phyloP scores from a whole-genome alignment of 176 grass and related monocot species.

The Phoenix dactylifera region DNA sequence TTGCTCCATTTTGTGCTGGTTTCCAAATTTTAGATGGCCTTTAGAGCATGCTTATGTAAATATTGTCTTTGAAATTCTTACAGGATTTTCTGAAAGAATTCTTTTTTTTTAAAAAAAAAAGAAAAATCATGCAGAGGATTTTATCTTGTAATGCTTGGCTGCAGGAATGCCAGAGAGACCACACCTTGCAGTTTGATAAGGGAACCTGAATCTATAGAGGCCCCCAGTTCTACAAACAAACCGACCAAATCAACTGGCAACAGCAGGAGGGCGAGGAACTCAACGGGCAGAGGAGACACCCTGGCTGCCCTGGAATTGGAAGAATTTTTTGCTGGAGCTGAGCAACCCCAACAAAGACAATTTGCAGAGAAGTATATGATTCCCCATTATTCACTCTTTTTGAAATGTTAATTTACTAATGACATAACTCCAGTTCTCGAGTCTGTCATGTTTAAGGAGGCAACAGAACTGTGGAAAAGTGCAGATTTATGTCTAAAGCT shows the following conservation, averaged over 20 bases:
- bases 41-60: no score
- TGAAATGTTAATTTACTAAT: background rate
- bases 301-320: slow-evolving; percentile 31
- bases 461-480: no score
- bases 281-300: slow-evolving; percentile 1
- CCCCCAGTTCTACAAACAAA: slow-evolving; percentile 29
- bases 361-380: slow-evolving; percentile 32
- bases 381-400: background rate
- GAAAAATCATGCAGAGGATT: no score
- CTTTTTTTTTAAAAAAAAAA: no score
- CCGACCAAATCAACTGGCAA: slow-evolving; percentile 2
- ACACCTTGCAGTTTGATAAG: slow-evolving; percentile 36
- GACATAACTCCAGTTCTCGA: no score
- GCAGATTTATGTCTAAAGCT: no score
- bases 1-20: no score
- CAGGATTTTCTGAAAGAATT: no score
- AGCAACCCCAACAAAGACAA: slow-evolving; percentile 30
- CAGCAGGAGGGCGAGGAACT: slow-evolving; percentile 8
- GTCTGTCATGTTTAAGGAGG: no score
- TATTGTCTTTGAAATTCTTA: no score
- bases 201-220: slow-evolving; percentile 17
- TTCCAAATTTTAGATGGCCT: no score
- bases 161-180: slow-evolving; percentile 31
- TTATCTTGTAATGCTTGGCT: background rate
- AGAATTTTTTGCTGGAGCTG: slow-evolving; percentile 30